Evolutionary conservation across 1,284 basidiomycete species (phyloP).

Genomic region (Apiotrichum brassicae): DNA sequence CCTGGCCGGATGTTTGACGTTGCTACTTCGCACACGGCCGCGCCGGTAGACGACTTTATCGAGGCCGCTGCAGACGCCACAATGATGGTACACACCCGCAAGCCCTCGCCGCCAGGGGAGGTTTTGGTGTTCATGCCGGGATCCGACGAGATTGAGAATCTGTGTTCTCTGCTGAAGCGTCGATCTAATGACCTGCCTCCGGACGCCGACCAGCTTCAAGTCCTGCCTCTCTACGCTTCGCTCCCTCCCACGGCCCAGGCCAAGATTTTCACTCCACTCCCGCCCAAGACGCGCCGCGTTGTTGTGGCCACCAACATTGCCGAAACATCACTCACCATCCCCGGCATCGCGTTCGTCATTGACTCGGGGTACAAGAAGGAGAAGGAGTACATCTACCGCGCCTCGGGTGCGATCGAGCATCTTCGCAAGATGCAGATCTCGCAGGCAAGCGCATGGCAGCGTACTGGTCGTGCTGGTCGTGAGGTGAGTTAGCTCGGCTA

Average conservation of each 20-base stretch:
- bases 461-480: constrained; percentile 84
- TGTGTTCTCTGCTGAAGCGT: constrained; percentile 64
- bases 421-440: constrained; percentile 75
- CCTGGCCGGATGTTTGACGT: constrained; percentile 93
- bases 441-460: constrained; percentile 74
- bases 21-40: constrained; percentile 64
- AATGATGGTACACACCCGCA: constrained; percentile 79
- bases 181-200: constrained; percentile 62
- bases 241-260: constrained; percentile 71
- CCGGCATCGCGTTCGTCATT: constrained; percentile 89
- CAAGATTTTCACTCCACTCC: constrained; percentile 67
- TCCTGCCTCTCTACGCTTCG: constrained; percentile 77
- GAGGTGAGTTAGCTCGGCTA: constrained; percentile 54
- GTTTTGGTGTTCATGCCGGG: constrained; percentile 91
- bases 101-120: constrained; percentile 63
- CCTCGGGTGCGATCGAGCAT: constrained; percentile 82
- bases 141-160: constrained; percentile 92
- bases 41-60: constrained; percentile 74
- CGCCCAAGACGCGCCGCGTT: constrained; percentile 71
- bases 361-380: constrained; percentile 95
- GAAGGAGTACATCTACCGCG: constrained; percentile 69
- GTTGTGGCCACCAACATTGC: constrained; percentile 94
- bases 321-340: constrained; percentile 97
- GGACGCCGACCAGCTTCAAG: constrained; percentile 57
- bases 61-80: constrained; percentile 84